Base-by-base conservation (phyloP, 2,329 filamentous ascomycete species). In the Corinectria fuckeliana region DNA sequence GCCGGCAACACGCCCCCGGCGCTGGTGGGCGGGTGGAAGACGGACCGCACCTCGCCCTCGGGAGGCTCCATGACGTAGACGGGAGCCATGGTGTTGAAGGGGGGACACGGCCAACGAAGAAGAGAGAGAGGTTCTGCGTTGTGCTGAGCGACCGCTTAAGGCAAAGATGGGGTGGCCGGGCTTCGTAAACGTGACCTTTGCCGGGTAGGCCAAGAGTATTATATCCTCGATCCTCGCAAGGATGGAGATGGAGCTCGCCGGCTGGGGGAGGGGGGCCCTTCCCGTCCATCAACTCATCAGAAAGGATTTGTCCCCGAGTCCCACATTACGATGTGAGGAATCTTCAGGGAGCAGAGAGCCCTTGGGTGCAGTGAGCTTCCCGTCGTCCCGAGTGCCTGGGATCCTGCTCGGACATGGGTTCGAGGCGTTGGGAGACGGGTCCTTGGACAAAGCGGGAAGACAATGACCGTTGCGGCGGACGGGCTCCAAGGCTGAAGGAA, bases 31-130 rank as follows among this genome's bases (percentile, higher is more conserved):
- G 65, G 63, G 20, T 69, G 30, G 23, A 59, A 44, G 20, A 57
- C 23, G 3, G 62, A 66, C 18, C 72, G 61, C 8, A 68, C 64
- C 62, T 71, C 54, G 53, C 69, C 69, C 26, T 52, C 32, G 2
- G 66, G 72, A 11, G 68, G 68, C 25, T 72, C 69, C 61, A 66
- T 68, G 34, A 71, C 61, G 49, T 66, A 72, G 58, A 95, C 94
- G 49, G 92, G 91, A 69, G 65, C 54, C 67, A 71, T 70, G 23
- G 14, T 44, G 44, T 25, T 53, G 20, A 34, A 23, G 32, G 6
- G 16, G 36, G 20, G 21, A 36, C 42, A 18, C 5, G 20, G 32
- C 5, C 47, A 44, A 39, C 36, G 42, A 53, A 32, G 52, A 32
- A 23, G 1, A 1, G 25, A 11, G 36, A 36, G 47, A 44, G n/a